These are phyloP conservation scores for Aspergillus nidulans DNA, from an alignment of 495 filamentous ascomycete species.

Conservation along the genomic window DNA sequence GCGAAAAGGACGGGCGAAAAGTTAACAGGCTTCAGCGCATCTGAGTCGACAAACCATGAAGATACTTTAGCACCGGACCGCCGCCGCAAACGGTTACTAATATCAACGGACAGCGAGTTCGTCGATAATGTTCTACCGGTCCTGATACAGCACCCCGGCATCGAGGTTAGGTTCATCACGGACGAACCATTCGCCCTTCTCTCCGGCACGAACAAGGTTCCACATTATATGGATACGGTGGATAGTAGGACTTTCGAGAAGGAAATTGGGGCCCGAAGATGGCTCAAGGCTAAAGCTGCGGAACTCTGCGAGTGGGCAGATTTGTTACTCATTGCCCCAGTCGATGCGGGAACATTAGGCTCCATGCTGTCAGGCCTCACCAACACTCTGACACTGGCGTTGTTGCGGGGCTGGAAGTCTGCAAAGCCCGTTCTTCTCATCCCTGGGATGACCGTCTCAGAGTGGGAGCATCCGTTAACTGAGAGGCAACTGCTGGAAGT, in stretches of 20 bases:
- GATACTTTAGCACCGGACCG: constrained; percentile 15
- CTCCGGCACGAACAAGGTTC: constrained; percentile 40
- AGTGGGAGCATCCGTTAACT: constrained; percentile 85
- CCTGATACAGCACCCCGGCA: constrained; percentile 35
- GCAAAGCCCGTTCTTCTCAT: constrained; percentile 77
- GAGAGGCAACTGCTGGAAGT: constrained; percentile 78
- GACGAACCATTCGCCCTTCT: constrained; percentile 44
- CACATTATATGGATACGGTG: constrained; percentile 46
- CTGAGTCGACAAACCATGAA: constrained; percentile 6
- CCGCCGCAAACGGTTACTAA: constrained; percentile 38
- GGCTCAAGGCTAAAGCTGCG: constrained; percentile 53
- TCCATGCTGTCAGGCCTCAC: constrained; percentile 79
- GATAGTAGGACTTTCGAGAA: constrained; percentile 45
- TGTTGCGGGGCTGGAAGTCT: constrained; percentile 77
- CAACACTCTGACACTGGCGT: constrained; percentile 66
- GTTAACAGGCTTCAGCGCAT: not conserved
- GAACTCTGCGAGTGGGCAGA: constrained; percentile 85
- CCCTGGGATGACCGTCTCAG: constrained; percentile 73
- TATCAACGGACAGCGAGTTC: constrained; percentile 44
- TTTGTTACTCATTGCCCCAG: constrained; percentile 74
- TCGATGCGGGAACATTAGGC: constrained; percentile 73
- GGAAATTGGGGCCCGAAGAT: constrained; percentile 41
- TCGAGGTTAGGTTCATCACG: constrained; percentile 45
- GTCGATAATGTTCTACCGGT: constrained; percentile 38
- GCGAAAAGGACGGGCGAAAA: constrained; percentile 13